Conservation (phyloP, 495 filamentous ascomycete genomes). For the Filosporella fistucella region DNA sequence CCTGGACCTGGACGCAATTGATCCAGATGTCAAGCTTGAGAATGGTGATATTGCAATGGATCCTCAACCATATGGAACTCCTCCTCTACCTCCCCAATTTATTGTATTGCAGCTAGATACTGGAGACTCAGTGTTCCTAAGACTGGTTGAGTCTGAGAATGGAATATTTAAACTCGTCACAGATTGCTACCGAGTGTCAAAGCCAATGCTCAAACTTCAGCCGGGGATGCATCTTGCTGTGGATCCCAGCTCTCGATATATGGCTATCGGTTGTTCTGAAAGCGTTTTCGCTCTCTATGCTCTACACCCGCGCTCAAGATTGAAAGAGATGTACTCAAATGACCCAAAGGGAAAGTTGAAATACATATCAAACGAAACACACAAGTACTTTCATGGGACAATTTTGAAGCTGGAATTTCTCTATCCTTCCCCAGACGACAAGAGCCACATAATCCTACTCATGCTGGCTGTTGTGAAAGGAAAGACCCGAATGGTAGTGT, state of each 20-base stretch:
- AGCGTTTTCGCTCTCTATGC: slow-evolving; percentile 53
- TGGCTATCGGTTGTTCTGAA: slow-evolving; percentile 38
- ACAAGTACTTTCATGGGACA: slow-evolving; percentile 60
- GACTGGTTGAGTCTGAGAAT: slow-evolving; percentile 39
- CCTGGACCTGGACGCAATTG: slow-evolving; percentile 8
- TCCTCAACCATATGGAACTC: slow-evolving; percentile 4
- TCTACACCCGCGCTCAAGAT: slow-evolving; percentile 43
- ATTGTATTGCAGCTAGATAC: slow-evolving; percentile 67
- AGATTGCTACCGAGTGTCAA: slow-evolving; percentile 50
- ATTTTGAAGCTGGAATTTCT: slow-evolving; percentile 89
- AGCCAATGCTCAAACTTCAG: slow-evolving; percentile 47
- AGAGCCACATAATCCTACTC: slow-evolving; percentile 68
- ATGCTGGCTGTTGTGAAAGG: slow-evolving; percentile 60
- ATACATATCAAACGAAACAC: slow-evolving; percentile 44
- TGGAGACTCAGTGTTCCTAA: slow-evolving; percentile 69
- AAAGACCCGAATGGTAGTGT: slow-evolving; percentile 60
- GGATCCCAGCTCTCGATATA: slow-evolving; percentile 60
- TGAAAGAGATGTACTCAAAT: slow-evolving; percentile 35
- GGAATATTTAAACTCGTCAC: slow-evolving; percentile 54
- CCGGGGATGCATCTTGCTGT: slow-evolving; percentile 78
- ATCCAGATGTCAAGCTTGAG: slow-evolving; percentile 29
- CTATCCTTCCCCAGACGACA: slow-evolving; percentile 59
- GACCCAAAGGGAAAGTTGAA: slow-evolving; percentile 30
- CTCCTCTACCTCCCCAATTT: slow-evolving; percentile 66
- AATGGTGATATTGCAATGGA: slow-evolving; percentile 24